phyloP scores from a whole-genome alignment of 805 yeast genomes.

The Lachancea meyersii region DNA sequence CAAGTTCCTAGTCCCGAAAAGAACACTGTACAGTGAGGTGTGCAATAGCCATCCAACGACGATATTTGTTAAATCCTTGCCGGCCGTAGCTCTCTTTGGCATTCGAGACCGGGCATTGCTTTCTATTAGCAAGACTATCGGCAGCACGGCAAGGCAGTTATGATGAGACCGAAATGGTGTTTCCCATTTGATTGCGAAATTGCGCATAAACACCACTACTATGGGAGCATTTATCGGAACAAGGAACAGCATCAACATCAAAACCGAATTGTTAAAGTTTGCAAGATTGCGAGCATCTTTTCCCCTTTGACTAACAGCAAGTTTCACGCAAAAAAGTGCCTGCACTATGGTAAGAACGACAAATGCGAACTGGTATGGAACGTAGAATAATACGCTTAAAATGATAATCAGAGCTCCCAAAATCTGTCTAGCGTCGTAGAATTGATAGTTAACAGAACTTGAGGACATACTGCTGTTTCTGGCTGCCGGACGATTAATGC shows the following conservation, averaged over 20 bases:
- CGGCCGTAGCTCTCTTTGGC: conserved; percentile 31
- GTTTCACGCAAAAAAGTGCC: conserved; percentile 42
- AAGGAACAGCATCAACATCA: conserved; percentile 68
- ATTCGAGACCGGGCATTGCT: conserved; percentile 45
- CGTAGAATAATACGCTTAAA: conserved; percentile 48
- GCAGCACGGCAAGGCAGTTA: conserved; percentile 69
- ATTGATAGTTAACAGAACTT: neutral
- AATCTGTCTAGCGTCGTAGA: conserved; percentile 15
- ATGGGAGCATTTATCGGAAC: conserved; percentile 76
- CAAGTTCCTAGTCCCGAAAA: conserved; percentile 77
- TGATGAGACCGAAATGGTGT: conserved; percentile 87
- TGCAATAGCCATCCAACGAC: conserved; percentile 41
- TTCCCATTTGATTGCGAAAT: conserved; percentile 68
- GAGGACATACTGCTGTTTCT: neutral
- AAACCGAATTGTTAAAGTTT: conserved; percentile 57
- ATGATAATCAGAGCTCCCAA: conserved; percentile 37
- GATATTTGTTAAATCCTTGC: conserved; percentile 23
- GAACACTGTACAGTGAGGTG: conserved; percentile 51
- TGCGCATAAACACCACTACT: conserved; percentile 73
- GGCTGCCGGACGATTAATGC: neutral
- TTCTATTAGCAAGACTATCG: conserved; percentile 58
- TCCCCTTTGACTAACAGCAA: conserved; percentile 15
- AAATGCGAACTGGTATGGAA: conserved; percentile 80
- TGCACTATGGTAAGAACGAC: conserved; percentile 57
- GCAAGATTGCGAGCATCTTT: conserved; percentile 31